Evolutionary conservation across 306 rosid species (phyloP).

Genomic region (Citrullus amarus): DNA sequence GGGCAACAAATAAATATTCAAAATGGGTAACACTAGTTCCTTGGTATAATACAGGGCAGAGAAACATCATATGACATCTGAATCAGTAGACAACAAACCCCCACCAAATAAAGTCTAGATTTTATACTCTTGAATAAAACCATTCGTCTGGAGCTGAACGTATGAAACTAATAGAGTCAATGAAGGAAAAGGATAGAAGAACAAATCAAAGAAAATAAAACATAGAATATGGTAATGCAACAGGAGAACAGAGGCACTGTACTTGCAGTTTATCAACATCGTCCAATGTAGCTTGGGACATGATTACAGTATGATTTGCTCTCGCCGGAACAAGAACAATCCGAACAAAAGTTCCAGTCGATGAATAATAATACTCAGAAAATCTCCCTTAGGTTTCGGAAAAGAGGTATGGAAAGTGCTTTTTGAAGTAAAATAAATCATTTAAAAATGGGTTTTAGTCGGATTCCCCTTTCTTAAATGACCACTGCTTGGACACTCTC

Average conservation of each 20-base stretch:
- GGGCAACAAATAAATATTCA: background rate
- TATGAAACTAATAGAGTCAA: too few species aligned
- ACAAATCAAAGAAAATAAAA: background rate
- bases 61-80: background rate
- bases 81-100: background rate
- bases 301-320: slow-evolving; percentile 7
- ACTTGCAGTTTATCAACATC: slow-evolving; percentile 43
- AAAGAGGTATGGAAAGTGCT: background rate
- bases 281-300: slow-evolving; percentile 42
- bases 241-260: background rate
- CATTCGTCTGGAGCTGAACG: too few species aligned
- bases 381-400: background rate
- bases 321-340: background rate
- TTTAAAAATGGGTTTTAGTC: background rate
- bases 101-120: background rate
- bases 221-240: background rate
- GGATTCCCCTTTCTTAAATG: background rate
- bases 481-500: too few species aligned
- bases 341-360: background rate
- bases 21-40: background rate
- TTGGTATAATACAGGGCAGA: background rate
- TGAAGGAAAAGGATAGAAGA: background rate
- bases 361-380: background rate
- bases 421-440: background rate
- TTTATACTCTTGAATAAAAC: background rate